phyloP scores from a whole-genome alignment of 1,139 yeast genomes.

The Zygoascus hellenicus region DNA sequence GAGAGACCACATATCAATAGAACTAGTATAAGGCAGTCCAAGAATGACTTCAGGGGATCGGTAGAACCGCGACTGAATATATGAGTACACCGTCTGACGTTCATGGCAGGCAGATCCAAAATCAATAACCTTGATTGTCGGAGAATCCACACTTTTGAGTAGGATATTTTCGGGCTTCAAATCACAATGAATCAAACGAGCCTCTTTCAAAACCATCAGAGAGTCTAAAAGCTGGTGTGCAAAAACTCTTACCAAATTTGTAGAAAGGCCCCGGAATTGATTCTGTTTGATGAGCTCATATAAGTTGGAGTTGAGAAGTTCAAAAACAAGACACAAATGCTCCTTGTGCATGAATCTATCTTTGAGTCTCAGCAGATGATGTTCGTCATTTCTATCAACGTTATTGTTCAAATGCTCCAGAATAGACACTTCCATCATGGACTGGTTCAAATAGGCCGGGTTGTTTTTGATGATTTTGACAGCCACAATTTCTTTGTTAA shows the following conservation, averaged over 20 bases:
- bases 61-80: constrained; percentile 92
- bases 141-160: constrained; percentile 73
- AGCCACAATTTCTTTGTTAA: constrained; percentile 85
- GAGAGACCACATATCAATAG: constrained; percentile 97
- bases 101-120: constrained; percentile 97
- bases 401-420: constrained; percentile 74
- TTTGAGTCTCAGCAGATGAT: constrained; percentile 67
- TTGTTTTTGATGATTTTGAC: constrained; percentile 91
- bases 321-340: constrained; percentile 90
- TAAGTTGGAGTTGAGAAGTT: constrained; percentile 76
- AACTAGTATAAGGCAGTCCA: constrained; percentile 79
- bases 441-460: constrained; percentile 87
- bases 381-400: constrained; percentile 62
- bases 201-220: constrained; percentile 69
- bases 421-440: constrained; percentile 83
- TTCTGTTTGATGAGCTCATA: constrained; percentile 91
- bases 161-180: constrained; percentile 93
- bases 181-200: constrained; percentile 91
- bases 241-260: constrained; percentile 71
- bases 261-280: constrained; percentile 84
- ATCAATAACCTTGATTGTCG: constrained; percentile 88
- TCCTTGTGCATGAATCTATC: constrained; percentile 92
- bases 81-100: constrained; percentile 81
- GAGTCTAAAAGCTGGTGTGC: constrained; percentile 79
- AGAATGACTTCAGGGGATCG: constrained; percentile 92